Evolutionary conservation across 1,139 yeast genomes (phyloP).

Genomic region (Yamadazyma siamensis): DNA sequence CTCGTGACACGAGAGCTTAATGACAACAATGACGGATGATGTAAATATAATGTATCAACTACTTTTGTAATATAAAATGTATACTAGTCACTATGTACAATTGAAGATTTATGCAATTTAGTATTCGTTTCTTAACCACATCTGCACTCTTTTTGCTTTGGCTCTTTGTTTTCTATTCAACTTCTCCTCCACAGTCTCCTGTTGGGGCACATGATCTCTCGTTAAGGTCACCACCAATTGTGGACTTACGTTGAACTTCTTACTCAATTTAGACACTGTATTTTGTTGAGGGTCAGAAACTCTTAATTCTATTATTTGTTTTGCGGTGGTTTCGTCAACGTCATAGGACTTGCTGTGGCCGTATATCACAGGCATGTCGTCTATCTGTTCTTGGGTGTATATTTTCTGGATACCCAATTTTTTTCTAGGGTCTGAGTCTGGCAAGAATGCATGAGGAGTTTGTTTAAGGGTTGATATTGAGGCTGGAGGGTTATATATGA

Average conservation of each 20-base stretch:
- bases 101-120: too few relatives aligned
- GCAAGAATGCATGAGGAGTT: slow-evolving; percentile 76
- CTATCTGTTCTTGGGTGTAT: slow-evolving; percentile 38
- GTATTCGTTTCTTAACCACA: slow-evolving; percentile 63
- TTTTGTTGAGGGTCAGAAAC: slow-evolving; percentile 56
- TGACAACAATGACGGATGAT: slow-evolving; percentile 1
- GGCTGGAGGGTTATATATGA: slow-evolving; percentile 40
- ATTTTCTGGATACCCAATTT: slow-evolving; percentile 22
- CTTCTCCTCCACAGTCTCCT: slow-evolving; percentile 6
- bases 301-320: slow-evolving; percentile 62
- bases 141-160: slow-evolving; percentile 51
- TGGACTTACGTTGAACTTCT: slow-evolving; percentile 44
- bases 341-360: slow-evolving; percentile 51
- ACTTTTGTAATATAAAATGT: slow-evolving; percentile 2
- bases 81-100: too few relatives aligned
- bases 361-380: slow-evolving; percentile 53
- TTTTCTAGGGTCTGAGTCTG: slow-evolving; percentile 59
- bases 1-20: slow-evolving; percentile 10
- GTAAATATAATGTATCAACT: slow-evolving; percentile 1
- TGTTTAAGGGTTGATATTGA: slow-evolving; percentile 27
- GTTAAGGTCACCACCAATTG: slow-evolving; percentile 16
- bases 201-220: slow-evolving; percentile 11
- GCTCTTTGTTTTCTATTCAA: slow-evolving; percentile 43
- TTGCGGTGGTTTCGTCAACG: slow-evolving; percentile 57
- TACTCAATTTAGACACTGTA: slow-evolving; percentile 67